phyloP scores from a whole-genome alignment of 768 basidiomycete species.

The Lactarius psammicola region DNA sequence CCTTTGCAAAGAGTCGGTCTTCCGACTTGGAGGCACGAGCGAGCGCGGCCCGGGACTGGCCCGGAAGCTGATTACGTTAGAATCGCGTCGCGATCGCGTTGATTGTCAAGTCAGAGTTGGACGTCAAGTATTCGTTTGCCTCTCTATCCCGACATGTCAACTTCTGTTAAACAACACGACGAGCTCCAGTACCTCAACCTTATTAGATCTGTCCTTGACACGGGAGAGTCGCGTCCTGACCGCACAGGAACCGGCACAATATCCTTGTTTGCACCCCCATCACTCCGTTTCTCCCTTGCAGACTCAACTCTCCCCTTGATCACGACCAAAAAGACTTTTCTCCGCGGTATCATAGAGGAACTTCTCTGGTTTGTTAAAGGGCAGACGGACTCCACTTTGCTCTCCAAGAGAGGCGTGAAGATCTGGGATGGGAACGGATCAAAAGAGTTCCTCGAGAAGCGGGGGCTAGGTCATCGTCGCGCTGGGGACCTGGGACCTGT shows the following conservation, averaged over 20 bases:
- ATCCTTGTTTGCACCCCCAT: constrained; percentile 87
- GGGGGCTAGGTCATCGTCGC: constrained; percentile 79
- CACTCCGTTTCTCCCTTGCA: constrained; percentile 84
- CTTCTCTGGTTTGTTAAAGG: constrained; percentile 93
- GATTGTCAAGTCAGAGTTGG: neutral
- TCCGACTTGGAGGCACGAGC: neutral
- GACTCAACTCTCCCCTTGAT: constrained; percentile 78
- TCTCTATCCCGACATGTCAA: constrained; percentile 11
- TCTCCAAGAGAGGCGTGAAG: constrained; percentile 81
- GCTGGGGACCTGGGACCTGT: constrained; percentile 96
- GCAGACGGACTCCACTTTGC: constrained; percentile 71
- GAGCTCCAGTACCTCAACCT: constrained; percentile 89
- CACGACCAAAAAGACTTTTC: constrained; percentile 93
- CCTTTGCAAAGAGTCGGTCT: neutral
- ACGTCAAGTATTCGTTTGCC: too few species aligned
- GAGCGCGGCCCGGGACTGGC: neutral
- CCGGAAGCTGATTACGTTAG: constrained; percentile 16
- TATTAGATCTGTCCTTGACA: constrained; percentile 69
- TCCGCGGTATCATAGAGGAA: constrained; percentile 89
- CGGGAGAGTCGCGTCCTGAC: constrained; percentile 79
- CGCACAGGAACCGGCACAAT: constrained; percentile 94
- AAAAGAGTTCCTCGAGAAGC: constrained; percentile 77
- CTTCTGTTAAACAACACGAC: constrained; percentile 49
- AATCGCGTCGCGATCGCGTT: constrained; percentile 20
- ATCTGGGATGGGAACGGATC: constrained; percentile 99